phyloP scores from a whole-genome alignment of 2,329 filamentous ascomycete species.

The Fusarium luffae region DNA sequence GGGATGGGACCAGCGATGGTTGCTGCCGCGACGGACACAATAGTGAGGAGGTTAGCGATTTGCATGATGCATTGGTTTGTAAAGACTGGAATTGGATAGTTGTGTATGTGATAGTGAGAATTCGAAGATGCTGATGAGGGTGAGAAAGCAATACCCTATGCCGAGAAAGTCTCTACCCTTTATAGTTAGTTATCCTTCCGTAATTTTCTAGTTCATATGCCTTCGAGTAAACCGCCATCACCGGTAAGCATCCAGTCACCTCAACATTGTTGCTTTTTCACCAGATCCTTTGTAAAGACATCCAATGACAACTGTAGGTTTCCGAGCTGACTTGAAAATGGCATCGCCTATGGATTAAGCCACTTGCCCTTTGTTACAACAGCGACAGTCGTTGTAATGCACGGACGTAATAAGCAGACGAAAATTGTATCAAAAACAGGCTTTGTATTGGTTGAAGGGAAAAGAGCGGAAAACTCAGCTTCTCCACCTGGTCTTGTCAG shows the following conservation, averaged over 20 bases:
- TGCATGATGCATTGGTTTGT: not conserved
- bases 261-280: too few species aligned
- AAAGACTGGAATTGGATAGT: not conserved
- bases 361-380: not conserved
- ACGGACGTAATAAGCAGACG: not conserved
- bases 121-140: too few species aligned
- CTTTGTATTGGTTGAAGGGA: not conserved
- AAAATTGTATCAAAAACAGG: not conserved
- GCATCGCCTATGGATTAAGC: not conserved
- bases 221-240: too few species aligned
- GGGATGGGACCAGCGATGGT: not conserved
- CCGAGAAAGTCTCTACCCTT: too few species aligned
- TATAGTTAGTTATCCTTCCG: not conserved
- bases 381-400: too few species aligned
- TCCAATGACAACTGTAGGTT: not conserved
- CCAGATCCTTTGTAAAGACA: fast-evolving
- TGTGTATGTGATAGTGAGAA: fast-evolving
- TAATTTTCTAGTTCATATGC: fast-evolving
- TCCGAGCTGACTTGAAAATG: not conserved
- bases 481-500: not conserved
- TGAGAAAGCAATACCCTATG: too few species aligned
- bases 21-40: not conserved
- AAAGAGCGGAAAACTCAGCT: not conserved
- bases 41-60: not conserved
- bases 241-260: too few species aligned